Base-by-base conservation (phyloP, 139 green algal genomes). In the Chlamydomonas eustigma region DNA sequence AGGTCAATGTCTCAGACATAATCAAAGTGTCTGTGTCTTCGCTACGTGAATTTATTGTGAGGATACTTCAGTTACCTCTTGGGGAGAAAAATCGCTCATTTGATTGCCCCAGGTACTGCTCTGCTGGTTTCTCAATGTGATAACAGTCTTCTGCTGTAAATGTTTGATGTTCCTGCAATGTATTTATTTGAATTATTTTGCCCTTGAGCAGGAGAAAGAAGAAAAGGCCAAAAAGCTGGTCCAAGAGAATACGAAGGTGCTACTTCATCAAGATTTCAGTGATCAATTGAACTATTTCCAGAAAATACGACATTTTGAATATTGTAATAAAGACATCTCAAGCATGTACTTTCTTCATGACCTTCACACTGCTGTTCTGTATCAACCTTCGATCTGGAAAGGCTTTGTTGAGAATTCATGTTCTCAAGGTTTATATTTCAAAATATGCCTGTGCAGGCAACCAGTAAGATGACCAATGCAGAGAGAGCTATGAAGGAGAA, bases 161-260 rank as follows among this genome's bases (percentile, higher is more conserved):
- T 89, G 52, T 83, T 93, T 66, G 95, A 96, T 50, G 76, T n/a
- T n/a, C n/a, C n/a, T 84, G 69, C 79, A 77, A 1, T 77, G 88
- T 71, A 85, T 80, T n/a, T 86, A 80, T 28, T 83, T 84, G 24
- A 86, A 89, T 76, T 84, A 75, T 58, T 58, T 12, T 18, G 44
- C 44, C 44, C 44, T 58, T 12, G 12, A 12, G 12, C 44, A 58
- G 50, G 88, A 78, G 5, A 96, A 95, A 86, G 88, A 91, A 74
- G 80, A 82, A 33, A 83, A 86, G 71, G 64, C 76, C 4, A 86
- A 87, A 67, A 86, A 90, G 64, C 83, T 94, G 22, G 88, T 91
- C 63, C 87, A 97, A 83, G 68, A 78, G 32, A 88, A 86, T 52
- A 74, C 37, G 4, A 74, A 74, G 68, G 58, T 69, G n/a, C 5